Conservation (phyloP, 495 filamentous ascomycete species). For the Penicillium bialowiezense region DNA sequence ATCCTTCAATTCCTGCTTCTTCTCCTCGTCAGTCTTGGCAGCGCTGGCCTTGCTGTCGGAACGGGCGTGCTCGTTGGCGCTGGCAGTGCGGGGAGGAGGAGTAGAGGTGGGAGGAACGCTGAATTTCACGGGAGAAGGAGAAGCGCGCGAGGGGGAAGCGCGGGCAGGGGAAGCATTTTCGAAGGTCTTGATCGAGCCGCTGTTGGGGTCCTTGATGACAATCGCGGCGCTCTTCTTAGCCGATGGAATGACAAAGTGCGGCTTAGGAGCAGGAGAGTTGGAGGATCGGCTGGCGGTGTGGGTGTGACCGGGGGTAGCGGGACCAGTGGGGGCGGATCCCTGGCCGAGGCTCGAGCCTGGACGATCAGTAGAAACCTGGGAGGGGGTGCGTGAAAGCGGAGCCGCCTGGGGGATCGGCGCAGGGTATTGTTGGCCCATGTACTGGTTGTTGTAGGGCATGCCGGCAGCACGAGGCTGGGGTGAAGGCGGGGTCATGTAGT, state of each 20-base stretch:
- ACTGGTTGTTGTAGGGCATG: constrained; percentile 50
- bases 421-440: constrained; percentile 17
- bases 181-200: constrained; percentile 61
- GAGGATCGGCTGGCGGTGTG: constrained; percentile 55
- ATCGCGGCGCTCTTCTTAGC: constrained; percentile 66
- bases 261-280: constrained; percentile 50
- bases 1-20: constrained; percentile 64
- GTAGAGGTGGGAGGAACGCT: constrained; percentile 63
- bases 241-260: constrained; percentile 51
- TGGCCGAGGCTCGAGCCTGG: constrained; percentile 78
- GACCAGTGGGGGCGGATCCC: constrained; percentile 53
- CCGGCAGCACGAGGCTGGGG: constrained; percentile 52
- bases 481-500: constrained; percentile 49
- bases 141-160: constrained; percentile 53
- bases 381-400: constrained; percentile 79
- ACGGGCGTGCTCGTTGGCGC: constrained; percentile 54
- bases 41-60: constrained; percentile 52
- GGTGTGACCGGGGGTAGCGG: constrained; percentile 58
- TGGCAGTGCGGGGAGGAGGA: constrained; percentile 54
- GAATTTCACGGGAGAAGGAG: constrained; percentile 58
- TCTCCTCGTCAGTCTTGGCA: constrained; percentile 66
- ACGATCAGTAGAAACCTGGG: constrained; percentile 74
- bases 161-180: constrained; percentile 55
- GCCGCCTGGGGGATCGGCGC: constrained; percentile 51
- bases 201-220: constrained; percentile 74